A percentile compares a stretch with the other conserved stretches of the same genome.
These are phyloP conservation scores for Apophysomyces variabilis DNA, from an alignment of 371 early-diverging fungal species.

Conservation along the genomic window DNA sequence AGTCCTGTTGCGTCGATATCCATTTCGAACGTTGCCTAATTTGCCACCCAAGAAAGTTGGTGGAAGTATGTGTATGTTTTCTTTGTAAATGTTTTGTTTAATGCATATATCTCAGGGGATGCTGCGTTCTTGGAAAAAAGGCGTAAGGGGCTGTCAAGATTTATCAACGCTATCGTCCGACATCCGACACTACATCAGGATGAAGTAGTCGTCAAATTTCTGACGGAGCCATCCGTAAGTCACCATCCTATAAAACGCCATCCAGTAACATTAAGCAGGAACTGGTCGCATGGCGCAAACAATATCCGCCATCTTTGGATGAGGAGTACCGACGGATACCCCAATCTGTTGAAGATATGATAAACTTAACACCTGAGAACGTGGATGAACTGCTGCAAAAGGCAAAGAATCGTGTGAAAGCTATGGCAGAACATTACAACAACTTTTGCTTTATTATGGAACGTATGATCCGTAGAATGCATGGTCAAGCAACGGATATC, in stretches of 20 bases:
- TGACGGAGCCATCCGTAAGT: conserved; percentile 69
- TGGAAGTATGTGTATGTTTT: conserved; percentile 25
- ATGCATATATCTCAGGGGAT: conserved; percentile 50
- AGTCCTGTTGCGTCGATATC: conserved; percentile 71
- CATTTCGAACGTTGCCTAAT: conserved; percentile 71
- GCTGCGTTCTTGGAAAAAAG: conserved; percentile 71
- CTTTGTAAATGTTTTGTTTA: conserved; percentile 15
- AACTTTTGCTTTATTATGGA: conserved; percentile 72
- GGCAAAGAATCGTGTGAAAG: conserved; percentile 55
- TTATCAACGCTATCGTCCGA: conserved; percentile 71
- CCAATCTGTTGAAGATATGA: conserved; percentile 34
- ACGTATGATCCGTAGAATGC: conserved; percentile 65
- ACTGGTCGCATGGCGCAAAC: conserved; percentile 58
- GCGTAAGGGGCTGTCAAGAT: conserved; percentile 69
- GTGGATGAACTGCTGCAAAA: conserved; percentile 59
- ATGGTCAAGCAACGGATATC: conserved; percentile 65
- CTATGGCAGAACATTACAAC: conserved; percentile 62
- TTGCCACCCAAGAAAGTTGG: conserved; percentile 70
- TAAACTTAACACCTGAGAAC: conserved; percentile 46
- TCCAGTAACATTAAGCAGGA: conserved; percentile 24
- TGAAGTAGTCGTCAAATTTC: conserved; percentile 62
- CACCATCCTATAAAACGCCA: background rate
- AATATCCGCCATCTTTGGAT: conserved; percentile 50
- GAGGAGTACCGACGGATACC: conserved; percentile 57
- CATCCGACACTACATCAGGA: conserved; percentile 76